These are phyloP conservation scores for Daldinia loculata DNA, from an alignment of 495 filamentous ascomycete genomes.

Conservation along the genomic window DNA sequence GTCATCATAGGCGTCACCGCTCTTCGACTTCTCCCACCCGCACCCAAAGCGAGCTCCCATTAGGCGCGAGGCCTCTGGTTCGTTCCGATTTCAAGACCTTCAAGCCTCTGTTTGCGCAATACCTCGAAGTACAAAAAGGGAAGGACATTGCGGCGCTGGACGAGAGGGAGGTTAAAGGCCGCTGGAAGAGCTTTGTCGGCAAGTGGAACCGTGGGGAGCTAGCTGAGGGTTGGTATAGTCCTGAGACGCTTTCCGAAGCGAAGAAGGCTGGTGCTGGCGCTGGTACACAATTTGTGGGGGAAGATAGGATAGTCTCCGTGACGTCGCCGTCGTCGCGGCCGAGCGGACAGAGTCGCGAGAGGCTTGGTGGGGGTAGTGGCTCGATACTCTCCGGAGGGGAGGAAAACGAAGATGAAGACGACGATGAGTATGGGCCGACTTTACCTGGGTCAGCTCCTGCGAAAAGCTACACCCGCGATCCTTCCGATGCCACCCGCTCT, in stretches of 20 bases:
- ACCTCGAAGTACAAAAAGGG: conserved; percentile 90
- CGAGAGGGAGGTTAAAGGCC: conserved; percentile 75
- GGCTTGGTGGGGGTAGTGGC: not conserved
- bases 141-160: conserved; percentile 69
- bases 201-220: conserved; percentile 97
- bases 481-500: conserved; percentile 10
- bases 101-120: conserved; percentile 79
- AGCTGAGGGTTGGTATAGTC: conserved; percentile 93
- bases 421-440: conserved; percentile 75
- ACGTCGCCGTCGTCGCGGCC: not conserved
- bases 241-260: conserved; percentile 66
- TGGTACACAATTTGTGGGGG: not conserved
- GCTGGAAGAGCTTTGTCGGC: conserved; percentile 91
- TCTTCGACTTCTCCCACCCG: not conserved
- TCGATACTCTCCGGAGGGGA: not conserved
- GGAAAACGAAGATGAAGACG: conserved; percentile 62
- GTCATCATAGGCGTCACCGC: conserved; percentile 20
- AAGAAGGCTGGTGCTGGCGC: conserved; percentile 23
- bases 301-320: conserved; percentile 3
- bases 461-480: not conserved
- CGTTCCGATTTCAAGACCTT: conserved; percentile 70
- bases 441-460: conserved; percentile 46
- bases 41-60: conserved; percentile 64
- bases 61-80: conserved; percentile 67
- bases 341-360: not conserved